Percentiles rank a stretch among this genome's conserved stretches.
Conservation (phyloP, 768 basidiomycete species). For the Boletus rubescentipes region DNA sequence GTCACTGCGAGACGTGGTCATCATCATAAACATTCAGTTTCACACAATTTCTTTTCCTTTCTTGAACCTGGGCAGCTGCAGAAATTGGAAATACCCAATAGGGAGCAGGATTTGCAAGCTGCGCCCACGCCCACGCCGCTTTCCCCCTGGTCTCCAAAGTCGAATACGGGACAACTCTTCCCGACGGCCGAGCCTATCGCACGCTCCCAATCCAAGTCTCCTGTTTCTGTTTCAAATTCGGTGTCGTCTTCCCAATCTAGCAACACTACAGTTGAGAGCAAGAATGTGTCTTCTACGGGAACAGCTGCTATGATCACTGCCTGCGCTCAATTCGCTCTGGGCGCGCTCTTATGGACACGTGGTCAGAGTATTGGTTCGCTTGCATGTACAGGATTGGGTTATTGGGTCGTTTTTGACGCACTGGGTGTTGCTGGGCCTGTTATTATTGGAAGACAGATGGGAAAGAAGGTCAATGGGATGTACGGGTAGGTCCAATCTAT, state of each 20-base stretch:
- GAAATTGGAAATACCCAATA: slow-evolving; percentile 10
- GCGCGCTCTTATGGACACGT: slow-evolving; percentile 79
- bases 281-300: slow-evolving; percentile 23
- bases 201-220: slow-evolving; percentile 26
- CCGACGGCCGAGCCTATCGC: slow-evolving; percentile 11
- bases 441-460: slow-evolving; percentile 39
- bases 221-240: slow-evolving; percentile 17
- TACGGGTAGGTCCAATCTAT: slow-evolving; percentile 58
- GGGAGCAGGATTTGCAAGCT: slow-evolving; percentile 46
- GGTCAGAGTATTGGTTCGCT: slow-evolving; percentile 90
- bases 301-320: slow-evolving; percentile 22
- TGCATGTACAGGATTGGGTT: slow-evolving; percentile 87
- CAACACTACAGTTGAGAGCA: not conserved
- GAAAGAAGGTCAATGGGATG: slow-evolving; percentile 31
- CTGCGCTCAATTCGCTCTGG: slow-evolving; percentile 57
- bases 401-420: slow-evolving; percentile 95
- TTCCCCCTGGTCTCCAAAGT: slow-evolving; percentile 68
- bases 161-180: slow-evolving; percentile 21
- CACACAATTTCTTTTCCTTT: slow-evolving; percentile 95
- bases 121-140: slow-evolving; percentile 59
- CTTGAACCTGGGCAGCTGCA: slow-evolving; percentile 64
- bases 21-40: slow-evolving; percentile 92
- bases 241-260: not conserved
- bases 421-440: slow-evolving; percentile 62
- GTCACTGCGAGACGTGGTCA: slow-evolving; percentile 55